These are phyloP conservation scores for Tilletia horrida DNA, from an alignment of 1,284 basidiomycete genomes.

Conservation along the genomic window DNA sequence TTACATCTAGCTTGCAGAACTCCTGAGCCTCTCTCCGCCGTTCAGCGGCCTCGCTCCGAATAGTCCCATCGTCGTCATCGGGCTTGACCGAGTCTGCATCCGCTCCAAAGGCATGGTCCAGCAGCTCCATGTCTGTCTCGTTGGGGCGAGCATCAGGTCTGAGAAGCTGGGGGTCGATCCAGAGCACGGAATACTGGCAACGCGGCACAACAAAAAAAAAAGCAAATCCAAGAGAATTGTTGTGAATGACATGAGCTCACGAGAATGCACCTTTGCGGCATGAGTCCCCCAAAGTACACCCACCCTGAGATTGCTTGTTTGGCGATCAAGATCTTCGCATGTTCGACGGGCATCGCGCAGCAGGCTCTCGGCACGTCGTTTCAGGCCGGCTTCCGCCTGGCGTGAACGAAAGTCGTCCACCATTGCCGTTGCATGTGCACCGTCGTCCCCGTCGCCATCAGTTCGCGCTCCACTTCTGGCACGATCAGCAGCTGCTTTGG, in stretches of 20 bases:
- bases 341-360: conserved; percentile 19
- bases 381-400: not conserved
- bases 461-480: not conserved
- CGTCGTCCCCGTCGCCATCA: not conserved
- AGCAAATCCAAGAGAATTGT: too few species aligned
- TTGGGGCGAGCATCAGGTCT: conserved; percentile 16
- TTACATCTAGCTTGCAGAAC: conserved; percentile 22
- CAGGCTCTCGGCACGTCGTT: conserved; percentile 13
- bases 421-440: too few species aligned
- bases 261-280: too few species aligned
- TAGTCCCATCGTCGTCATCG: conserved; percentile 12
- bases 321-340: conserved; percentile 24
- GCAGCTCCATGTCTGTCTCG: conserved; percentile 17
- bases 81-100: not conserved
- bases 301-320: not conserved
- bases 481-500: not conserved
- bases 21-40: conserved; percentile 10
- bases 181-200: conserved; percentile 22
- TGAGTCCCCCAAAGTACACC: not conserved
- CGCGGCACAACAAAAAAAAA: not conserved
- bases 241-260: too few species aligned
- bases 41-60: not conserved
- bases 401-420: conserved; percentile 20
- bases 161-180: conserved; percentile 21
- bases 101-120: not conserved